A percentile compares a stretch with the other conserved stretches of the same genome.
Conservation (phyloP, 169 alveolate genomes). For the Eimeria mitis region DNA sequence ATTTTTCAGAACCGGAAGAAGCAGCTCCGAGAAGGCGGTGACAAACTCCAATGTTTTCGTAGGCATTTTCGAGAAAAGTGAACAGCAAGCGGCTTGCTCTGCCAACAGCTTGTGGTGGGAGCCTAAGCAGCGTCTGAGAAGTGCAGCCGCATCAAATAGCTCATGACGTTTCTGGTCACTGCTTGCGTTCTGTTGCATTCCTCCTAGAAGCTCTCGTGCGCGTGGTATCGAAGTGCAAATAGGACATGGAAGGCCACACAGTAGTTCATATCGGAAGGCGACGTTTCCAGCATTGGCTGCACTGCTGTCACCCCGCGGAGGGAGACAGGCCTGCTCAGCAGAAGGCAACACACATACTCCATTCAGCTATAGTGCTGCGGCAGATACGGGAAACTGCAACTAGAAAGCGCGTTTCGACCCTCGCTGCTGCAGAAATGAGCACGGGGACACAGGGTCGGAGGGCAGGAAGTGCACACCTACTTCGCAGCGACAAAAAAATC, state of each 20-base stretch:
- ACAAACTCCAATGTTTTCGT: not conserved
- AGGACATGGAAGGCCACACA: conserved; percentile 36
- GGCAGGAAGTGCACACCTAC: not conserved
- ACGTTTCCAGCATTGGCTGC: not conserved
- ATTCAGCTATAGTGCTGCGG: not conserved
- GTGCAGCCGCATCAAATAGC: not conserved
- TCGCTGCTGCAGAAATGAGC: not conserved
- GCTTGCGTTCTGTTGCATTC: not conserved
- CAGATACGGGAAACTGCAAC: not conserved
- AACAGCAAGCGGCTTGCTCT: not conserved
- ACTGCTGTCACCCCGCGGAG: not conserved
- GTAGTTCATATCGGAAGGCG: conserved; percentile 8
- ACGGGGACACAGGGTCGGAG: not conserved
- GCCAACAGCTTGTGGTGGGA: not conserved
- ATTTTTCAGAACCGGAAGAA: not conserved
- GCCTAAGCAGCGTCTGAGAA: conserved; percentile 2
- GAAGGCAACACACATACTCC: not conserved
- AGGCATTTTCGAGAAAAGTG: not conserved
- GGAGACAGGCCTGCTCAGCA: conserved; percentile 34
- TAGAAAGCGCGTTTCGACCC: not conserved
- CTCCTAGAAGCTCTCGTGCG: not conserved
- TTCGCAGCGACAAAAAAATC: conserved; percentile 45
- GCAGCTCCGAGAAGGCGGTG: conserved; percentile 21
- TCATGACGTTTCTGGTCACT: not conserved
- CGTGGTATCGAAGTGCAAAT: conserved; percentile 7